A percentile compares a stretch with the other conserved stretches of the same genome.
Conservation (phyloP, 352 stramenopile genomes). For the Pythium dissimile region DNA sequence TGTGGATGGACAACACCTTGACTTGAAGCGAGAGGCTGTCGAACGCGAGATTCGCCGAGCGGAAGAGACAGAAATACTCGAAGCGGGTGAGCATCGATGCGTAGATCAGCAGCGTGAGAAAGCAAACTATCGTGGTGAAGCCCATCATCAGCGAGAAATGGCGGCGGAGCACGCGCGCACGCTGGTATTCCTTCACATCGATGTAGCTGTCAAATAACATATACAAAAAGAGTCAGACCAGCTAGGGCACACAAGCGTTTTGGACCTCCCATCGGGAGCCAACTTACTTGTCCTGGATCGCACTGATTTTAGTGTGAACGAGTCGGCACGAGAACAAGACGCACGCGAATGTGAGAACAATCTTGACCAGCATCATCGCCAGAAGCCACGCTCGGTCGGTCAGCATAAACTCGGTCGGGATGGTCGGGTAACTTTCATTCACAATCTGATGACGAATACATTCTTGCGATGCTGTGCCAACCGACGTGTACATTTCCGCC, state of each 20-base stretch:
- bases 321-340: constrained; percentile 33
- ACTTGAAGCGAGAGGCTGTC: constrained; percentile 34
- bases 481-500: constrained; percentile 12
- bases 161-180: constrained; percentile 41
- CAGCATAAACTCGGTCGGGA: constrained; percentile 30
- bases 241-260: too few relatives aligned
- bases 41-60: constrained; percentile 11
- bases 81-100: constrained; percentile 62
- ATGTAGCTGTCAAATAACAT: constrained; percentile 54
- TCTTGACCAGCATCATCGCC: constrained; percentile 35
- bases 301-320: constrained; percentile 51
- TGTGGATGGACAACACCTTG: constrained; percentile 42
- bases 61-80: constrained; percentile 49
- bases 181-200: constrained; percentile 60
- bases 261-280: too few relatives aligned
- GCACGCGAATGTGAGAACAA: constrained; percentile 28
- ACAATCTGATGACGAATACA: constrained; percentile 2
- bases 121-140: constrained; percentile 37
- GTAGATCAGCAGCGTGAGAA: constrained; percentile 47
- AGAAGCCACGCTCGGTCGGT: constrained; percentile 52
- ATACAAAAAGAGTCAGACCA: too few relatives aligned
- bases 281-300: constrained; percentile 67
- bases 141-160: constrained; percentile 39
- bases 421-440: constrained; percentile 29
- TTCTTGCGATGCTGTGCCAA: constrained; percentile 2